Evolutionary conservation across 495 filamentous ascomycete genomes (phyloP).

Genomic region (Annulohypoxylon stygium): DNA sequence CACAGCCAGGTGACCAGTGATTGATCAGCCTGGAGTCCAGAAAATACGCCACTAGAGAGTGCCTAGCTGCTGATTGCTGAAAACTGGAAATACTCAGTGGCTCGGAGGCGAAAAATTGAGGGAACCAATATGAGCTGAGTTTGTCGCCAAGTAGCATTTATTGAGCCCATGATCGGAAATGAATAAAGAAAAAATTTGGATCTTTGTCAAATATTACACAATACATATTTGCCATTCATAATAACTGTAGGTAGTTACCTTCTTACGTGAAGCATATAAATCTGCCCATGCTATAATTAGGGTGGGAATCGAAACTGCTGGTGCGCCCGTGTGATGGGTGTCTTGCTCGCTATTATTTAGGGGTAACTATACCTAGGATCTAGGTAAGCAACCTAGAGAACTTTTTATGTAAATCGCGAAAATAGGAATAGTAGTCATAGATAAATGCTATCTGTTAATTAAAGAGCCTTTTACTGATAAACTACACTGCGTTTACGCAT

Average conservation of each 20-base stretch:
- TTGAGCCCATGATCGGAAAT: neutral
- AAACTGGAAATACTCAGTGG: constrained; percentile 1
- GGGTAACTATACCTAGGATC: neutral
- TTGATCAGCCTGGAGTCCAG: neutral
- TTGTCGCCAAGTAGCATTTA: neutral
- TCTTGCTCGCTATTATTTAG: no score
- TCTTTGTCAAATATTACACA: neutral
- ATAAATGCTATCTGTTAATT: neutral
- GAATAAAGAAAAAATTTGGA: neutral
- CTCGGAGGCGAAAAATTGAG: neutral
- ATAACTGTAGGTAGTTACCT: neutral
- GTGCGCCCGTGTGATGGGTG: no score
- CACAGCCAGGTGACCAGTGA: neutral
- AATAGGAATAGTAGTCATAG: neutral
- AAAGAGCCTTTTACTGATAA: neutral
- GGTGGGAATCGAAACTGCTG: no score
- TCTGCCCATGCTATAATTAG: neutral
- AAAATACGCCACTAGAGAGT: constrained; percentile 6
- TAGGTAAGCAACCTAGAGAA: no score
- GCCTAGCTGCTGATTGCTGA: constrained; percentile 2
- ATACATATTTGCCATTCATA: neutral
- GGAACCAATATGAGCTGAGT: neutral
- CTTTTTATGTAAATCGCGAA: no score
- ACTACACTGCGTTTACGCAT: neutral
- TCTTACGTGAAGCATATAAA: neutral